A percentile compares a stretch with the other conserved stretches of the same genome.
phyloP scores from a whole-genome alignment of 108 stramenopile genomes.

The Cyclostephanos tholiformis region DNA sequence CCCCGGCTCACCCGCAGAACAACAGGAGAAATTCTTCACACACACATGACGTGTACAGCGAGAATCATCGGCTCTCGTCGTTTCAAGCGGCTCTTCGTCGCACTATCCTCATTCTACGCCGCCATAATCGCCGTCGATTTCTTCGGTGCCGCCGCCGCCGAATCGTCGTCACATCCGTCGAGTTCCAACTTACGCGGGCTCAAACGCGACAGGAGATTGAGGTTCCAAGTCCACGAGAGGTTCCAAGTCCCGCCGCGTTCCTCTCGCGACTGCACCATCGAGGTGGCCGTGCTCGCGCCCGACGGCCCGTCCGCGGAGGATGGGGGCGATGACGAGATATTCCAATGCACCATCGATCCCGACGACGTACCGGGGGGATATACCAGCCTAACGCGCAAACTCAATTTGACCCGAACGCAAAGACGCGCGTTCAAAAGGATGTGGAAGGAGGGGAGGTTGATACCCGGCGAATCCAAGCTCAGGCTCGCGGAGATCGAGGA shows the following conservation, averaged over 20 bases:
- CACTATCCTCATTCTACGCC: not conserved
- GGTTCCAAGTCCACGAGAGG: not conserved
- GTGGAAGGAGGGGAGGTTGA: not conserved
- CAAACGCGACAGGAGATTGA: no score
- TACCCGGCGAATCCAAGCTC: not conserved
- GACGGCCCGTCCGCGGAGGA: not conserved
- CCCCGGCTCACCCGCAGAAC: no score
- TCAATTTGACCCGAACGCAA: not conserved
- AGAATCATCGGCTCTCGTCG: not conserved
- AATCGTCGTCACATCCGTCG: not conserved
- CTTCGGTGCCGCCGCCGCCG: not conserved
- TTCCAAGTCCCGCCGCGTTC: not conserved
- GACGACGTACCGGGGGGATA: not conserved
- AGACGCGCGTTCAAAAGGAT: not conserved
- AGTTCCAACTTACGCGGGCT: not conserved
- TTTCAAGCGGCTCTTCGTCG: not conserved
- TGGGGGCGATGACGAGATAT: not conserved
- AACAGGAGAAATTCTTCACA: not conserved
- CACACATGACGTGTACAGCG: not conserved
- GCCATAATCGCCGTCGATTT: not conserved
- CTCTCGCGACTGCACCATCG: conserved; percentile 5
- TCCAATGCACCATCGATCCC: conserved; percentile 1
- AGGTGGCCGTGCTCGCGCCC: conserved; percentile 4
- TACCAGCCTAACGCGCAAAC: not conserved
- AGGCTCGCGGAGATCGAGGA: not conserved